Base-by-base conservation (phyloP, 441 rosid genomes). In the Pelargonium citronellum region DNA sequence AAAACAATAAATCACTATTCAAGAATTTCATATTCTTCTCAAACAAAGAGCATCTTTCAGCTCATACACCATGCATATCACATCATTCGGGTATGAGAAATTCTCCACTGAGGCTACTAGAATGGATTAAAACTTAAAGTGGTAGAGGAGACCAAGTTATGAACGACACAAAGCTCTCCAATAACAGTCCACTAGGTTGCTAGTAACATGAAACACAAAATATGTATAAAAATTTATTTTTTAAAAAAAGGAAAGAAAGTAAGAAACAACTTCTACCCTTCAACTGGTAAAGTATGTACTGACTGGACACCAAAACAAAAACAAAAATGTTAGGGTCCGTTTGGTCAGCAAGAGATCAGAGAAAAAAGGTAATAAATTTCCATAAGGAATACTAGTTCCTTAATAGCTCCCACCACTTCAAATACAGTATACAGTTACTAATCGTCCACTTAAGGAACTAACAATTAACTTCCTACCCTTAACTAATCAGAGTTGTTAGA, bases 21-120 rank as follows among this genome's bases (percentile, higher is more conserved):
- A 12, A 19, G 62, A 75, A 73, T 67, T 71, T 75, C 64, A 20
- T 71, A 69, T 67, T 73, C 67, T 68, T 69, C 70, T 62, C 62
- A 66, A 66, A 69, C 69, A 83, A 27, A 27, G 30, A 27, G 87
- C 81, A 85, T 87, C 83, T 82, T 10, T 69, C 61, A 70, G 80
- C 80, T 68, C 71, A 73, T 67, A 74, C 76, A 70, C 78, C 70
- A 82, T 67, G 77, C 61, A 77, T 73, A 78, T 83, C 79, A 75
- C 67, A 64, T 73, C 74, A 73, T 71, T 74, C 34, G 76, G 72
- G 73, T 17, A 16, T 57, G 62, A 68, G 70, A 75, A 70, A 82
- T 75, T 81, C 80, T 49, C 84, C 90, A 81, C 83, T 80, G 71
- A 66, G 58, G 63, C 57, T 55, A 60, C 47, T 57, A 47, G 55